phyloP scores from a whole-genome alignment of 2,329 filamentous ascomycete species.

The Calycina marina region DNA sequence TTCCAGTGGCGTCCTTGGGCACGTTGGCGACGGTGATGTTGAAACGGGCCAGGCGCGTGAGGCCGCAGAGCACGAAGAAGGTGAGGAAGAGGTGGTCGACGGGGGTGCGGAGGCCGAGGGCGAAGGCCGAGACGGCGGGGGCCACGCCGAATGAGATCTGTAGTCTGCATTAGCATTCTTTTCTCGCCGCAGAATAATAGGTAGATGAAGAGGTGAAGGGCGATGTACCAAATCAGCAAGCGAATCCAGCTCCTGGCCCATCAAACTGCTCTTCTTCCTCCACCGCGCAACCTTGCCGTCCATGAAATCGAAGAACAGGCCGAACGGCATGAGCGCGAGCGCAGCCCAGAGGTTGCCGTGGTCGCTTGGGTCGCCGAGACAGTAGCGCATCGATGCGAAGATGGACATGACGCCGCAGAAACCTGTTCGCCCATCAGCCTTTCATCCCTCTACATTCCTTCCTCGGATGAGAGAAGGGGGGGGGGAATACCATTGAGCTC shows the following conservation, averaged over 20 bases:
- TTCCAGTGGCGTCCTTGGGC: slow-evolving; percentile 82
- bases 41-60: slow-evolving; percentile 89
- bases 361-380: slow-evolving; percentile 53
- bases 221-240: slow-evolving; percentile 70
- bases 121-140: slow-evolving; percentile 76
- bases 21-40: slow-evolving; percentile 86
- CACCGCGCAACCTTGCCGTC: slow-evolving; percentile 93
- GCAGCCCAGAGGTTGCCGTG: slow-evolving; percentile 65
- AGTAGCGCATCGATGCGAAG: slow-evolving; percentile 90
- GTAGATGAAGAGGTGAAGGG: slow-evolving; percentile 2
- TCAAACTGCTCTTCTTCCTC: slow-evolving; percentile 92
- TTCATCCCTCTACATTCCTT: too few species aligned
- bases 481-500: slow-evolving; percentile 52
- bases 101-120: slow-evolving; percentile 71
- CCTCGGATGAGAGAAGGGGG: background rate
- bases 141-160: slow-evolving; percentile 93
- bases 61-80: slow-evolving; percentile 88
- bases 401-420: slow-evolving; percentile 91
- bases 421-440: slow-evolving; percentile 30
- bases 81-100: slow-evolving; percentile 67
- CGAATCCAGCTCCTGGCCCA: slow-evolving; percentile 96
- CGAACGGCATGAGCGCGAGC: slow-evolving; percentile 77
- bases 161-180: background rate
- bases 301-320: slow-evolving; percentile 95
- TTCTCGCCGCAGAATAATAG: background rate